Conservation (phyloP, 2,329 filamentous ascomycete species). For the Dactylellina cionopaga region DNA sequence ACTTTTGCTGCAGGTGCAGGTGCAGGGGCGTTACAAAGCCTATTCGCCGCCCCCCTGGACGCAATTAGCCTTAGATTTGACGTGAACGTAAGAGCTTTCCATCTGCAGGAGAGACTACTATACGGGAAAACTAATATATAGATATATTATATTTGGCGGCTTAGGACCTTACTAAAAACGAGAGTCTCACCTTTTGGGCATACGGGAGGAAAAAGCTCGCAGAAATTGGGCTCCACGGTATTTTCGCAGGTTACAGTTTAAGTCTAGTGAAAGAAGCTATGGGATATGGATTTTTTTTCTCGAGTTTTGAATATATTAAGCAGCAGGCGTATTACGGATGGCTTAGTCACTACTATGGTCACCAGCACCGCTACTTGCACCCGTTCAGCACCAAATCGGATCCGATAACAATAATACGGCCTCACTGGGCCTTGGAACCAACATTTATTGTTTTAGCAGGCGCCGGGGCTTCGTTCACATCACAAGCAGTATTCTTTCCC, state of each 20-base stretch:
- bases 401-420: slow-evolving; percentile 67
- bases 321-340: slow-evolving; percentile 78
- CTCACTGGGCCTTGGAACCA: slow-evolving; percentile 80
- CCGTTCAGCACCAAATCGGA: slow-evolving; percentile 41
- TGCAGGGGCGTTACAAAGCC: slow-evolving; percentile 75
- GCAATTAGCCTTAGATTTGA: slow-evolving; percentile 79
- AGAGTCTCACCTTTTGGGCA: slow-evolving; percentile 75
- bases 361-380: slow-evolving; percentile 62
- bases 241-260: slow-evolving; percentile 78
- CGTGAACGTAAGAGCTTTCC: slow-evolving; percentile 63
- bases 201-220: slow-evolving; percentile 74
- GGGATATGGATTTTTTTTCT: slow-evolving; percentile 65
- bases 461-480: slow-evolving; percentile 73
- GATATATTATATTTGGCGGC: too few species aligned
- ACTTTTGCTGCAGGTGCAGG: slow-evolving; percentile 77
- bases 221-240: slow-evolving; percentile 76
- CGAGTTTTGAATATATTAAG: slow-evolving; percentile 78
- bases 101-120: neutral
- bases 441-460: slow-evolving; percentile 76
- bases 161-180: slow-evolving; percentile 54
- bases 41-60: slow-evolving; percentile 78
- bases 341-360: slow-evolving; percentile 75
- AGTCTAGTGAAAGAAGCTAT: slow-evolving; percentile 65
- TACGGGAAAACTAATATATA: neutral
- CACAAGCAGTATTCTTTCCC: slow-evolving; percentile 77